These are phyloP conservation scores for Gentiana macrophylla DNA, from an alignment of 257 asterid genomes.

Conservation along the genomic window DNA sequence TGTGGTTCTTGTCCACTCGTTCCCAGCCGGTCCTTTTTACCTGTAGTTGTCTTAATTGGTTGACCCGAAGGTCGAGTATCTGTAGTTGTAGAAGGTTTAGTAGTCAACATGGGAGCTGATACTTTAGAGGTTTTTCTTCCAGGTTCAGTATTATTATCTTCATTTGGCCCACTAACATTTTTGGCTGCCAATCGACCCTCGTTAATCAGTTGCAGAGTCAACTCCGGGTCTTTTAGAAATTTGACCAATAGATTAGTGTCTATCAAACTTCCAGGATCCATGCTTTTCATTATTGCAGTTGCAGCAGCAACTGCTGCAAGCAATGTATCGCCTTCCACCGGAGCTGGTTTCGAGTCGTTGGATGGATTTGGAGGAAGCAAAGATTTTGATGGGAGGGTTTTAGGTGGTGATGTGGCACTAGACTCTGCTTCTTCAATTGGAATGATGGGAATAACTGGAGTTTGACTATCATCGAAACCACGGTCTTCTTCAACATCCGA, in stretches of 20 bases:
- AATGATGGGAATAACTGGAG: constrained; percentile 23
- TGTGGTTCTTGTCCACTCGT: background rate
- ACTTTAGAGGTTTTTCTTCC: background rate
- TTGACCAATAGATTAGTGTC: constrained; percentile 27
- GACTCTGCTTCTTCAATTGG: constrained; percentile 30
- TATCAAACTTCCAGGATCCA: constrained; percentile 18
- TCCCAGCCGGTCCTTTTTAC: no score
- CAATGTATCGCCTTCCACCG: constrained; percentile 13
- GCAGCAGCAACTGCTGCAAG: constrained; percentile 34
- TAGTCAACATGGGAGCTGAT: background rate
- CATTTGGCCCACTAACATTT: constrained; percentile 8
- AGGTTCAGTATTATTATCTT: constrained; percentile 2
- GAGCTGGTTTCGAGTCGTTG: constrained; percentile 11
- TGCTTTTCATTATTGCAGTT: constrained; percentile 21
- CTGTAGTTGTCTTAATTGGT: no score
- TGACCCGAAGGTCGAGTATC: no score
- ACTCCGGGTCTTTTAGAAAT: constrained; percentile 30
- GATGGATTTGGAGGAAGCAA: constrained; percentile 5
- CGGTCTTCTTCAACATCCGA: constrained; percentile 11
- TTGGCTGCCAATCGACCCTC: constrained; percentile 2
- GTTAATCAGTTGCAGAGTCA: constrained; percentile 23
- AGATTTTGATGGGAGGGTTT: background rate
- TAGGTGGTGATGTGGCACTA: constrained; percentile 3
- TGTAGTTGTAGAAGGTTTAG: background rate
- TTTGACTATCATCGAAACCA: constrained; percentile 18